Percentiles rank a stretch among this genome's conserved stretches.
Evolutionary conservation across 305 asterid species (phyloP).

Genomic region (Withania somnifera): DNA sequence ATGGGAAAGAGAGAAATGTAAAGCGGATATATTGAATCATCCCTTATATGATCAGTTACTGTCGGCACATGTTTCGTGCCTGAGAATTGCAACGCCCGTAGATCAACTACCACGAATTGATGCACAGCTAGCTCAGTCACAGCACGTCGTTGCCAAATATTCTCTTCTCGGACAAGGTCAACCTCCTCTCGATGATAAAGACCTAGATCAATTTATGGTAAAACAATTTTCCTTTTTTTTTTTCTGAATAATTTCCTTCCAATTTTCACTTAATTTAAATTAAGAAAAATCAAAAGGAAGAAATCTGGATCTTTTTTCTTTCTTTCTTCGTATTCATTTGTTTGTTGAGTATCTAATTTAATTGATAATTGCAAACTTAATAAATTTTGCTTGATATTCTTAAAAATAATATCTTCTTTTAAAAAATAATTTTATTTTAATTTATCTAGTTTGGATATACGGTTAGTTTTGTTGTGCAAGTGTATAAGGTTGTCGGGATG

Average conservation of each 20-base stretch:
- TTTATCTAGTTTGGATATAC: neutral
- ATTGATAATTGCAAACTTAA: neutral
- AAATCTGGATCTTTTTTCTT: neutral
- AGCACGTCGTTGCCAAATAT: slow-evolving; percentile 75
- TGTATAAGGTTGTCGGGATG: no score
- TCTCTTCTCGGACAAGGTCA: slow-evolving; percentile 57
- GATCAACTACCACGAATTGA: slow-evolving; percentile 92
- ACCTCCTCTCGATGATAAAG: slow-evolving; percentile 46
- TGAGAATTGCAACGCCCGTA: slow-evolving; percentile 91
- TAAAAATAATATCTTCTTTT: neutral
- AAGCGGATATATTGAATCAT: slow-evolving; percentile 73
- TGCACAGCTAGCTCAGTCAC: slow-evolving; percentile 72
- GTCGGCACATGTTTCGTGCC: slow-evolving; percentile 87
- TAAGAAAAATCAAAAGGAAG: neutral
- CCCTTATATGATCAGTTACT: slow-evolving; percentile 78
- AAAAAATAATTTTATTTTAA: neutral
- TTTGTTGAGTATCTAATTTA: neutral
- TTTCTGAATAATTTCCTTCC: neutral
- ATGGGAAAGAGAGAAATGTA: slow-evolving; percentile 81
- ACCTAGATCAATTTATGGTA: slow-evolving; percentile 85
- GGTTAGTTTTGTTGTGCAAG: neutral
- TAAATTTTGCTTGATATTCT: neutral
- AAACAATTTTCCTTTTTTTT: neutral
- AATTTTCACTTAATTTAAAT: no score
- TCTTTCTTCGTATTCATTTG: neutral